Evolutionary conservation across 2,329 filamentous ascomycete genomes (phyloP).

Genomic region (Aureobasidium mangrovei): DNA sequence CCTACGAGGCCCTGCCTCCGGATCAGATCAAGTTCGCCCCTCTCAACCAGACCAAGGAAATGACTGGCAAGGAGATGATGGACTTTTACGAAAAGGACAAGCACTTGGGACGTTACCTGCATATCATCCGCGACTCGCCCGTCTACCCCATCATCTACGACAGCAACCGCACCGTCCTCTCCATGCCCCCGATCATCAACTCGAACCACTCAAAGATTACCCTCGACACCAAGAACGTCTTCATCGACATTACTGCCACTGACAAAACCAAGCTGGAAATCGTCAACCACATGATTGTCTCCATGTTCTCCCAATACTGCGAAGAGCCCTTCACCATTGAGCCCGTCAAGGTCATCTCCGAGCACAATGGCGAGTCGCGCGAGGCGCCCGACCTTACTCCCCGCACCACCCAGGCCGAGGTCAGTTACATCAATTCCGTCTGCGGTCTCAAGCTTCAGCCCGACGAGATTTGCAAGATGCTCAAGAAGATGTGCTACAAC

Average conservation of each 20-base stretch:
- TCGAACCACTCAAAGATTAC: conserved; percentile 94
- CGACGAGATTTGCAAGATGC: conserved; percentile 65
- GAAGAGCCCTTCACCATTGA: conserved; percentile 85
- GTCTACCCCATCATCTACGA: conserved; percentile 97
- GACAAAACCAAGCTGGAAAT: conserved; percentile 95
- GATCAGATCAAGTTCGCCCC: conserved; percentile 85
- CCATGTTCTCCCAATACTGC: conserved; percentile 95
- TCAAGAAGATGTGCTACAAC: conserved; percentile 83
- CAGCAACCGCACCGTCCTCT: conserved; percentile 76
- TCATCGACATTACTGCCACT: conserved; percentile 94
- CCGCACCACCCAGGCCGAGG: conserved; percentile 68
- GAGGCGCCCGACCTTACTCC: conserved; percentile 74
- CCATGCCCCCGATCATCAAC: conserved; percentile 96
- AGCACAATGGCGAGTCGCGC: conserved; percentile 78
- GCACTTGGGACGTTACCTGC: conserved; percentile 79
- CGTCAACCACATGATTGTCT: conserved; percentile 87
- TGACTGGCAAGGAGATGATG: conserved; percentile 87
- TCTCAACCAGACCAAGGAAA: conserved; percentile 81
- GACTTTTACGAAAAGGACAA: conserved; percentile 88
- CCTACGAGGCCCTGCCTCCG: conserved; percentile 87
- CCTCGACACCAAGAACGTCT: conserved; percentile 80
- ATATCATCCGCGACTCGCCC: conserved; percentile 88
- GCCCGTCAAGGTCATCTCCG: conserved; percentile 82
- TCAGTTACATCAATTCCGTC: conserved; percentile 89
- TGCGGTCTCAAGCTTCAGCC: conserved; percentile 72